Evolutionary conservation across 352 stramenopile genomes (phyloP).

Genomic region (Globisporangium echinulatum): DNA sequence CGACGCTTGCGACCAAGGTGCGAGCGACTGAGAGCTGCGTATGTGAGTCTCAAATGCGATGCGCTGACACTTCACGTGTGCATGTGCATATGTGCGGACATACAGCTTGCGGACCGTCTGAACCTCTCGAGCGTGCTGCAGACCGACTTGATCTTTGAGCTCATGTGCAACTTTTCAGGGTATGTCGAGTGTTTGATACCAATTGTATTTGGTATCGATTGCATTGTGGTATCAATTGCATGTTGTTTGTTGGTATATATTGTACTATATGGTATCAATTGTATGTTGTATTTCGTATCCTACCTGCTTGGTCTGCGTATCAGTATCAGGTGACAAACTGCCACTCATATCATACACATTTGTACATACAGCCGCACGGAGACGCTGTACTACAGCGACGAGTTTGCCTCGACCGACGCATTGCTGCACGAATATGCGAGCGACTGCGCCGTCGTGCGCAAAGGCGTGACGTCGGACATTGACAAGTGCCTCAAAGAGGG

Average conservation of each 20-base stretch:
- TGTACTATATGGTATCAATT: no score
- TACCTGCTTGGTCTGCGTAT: no score
- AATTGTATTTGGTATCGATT: no score
- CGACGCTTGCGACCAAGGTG: slow-evolving; percentile 81
- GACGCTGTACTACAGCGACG: slow-evolving; percentile 55
- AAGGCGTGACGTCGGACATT: slow-evolving; percentile 80
- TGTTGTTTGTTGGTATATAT: no score
- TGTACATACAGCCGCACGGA: slow-evolving; percentile 31
- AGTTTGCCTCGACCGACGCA: slow-evolving; percentile 50
- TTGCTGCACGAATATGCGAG: slow-evolving; percentile 68
- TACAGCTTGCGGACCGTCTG: slow-evolving; percentile 72
- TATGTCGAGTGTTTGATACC: slow-evolving; percentile 9
- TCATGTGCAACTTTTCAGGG: slow-evolving; percentile 90
- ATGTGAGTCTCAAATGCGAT: background rate
- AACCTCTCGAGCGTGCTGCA: slow-evolving; percentile 86
- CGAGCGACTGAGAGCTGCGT: background rate
- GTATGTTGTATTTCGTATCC: no score
- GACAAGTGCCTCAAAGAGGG: slow-evolving; percentile 87
- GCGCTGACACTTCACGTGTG: no score
- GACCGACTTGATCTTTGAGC: slow-evolving; percentile 84
- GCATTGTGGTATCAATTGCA: no score
- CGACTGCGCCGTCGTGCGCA: slow-evolving; percentile 74
- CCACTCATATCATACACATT: background rate
- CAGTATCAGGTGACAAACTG: no score
- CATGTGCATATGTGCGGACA: background rate